Percentiles rank a stretch among this genome's conserved stretches.
These are phyloP conservation scores for Sungouiozyma intestinalis DNA, from an alignment of 805 yeast species.

Conservation along the genomic window DNA sequence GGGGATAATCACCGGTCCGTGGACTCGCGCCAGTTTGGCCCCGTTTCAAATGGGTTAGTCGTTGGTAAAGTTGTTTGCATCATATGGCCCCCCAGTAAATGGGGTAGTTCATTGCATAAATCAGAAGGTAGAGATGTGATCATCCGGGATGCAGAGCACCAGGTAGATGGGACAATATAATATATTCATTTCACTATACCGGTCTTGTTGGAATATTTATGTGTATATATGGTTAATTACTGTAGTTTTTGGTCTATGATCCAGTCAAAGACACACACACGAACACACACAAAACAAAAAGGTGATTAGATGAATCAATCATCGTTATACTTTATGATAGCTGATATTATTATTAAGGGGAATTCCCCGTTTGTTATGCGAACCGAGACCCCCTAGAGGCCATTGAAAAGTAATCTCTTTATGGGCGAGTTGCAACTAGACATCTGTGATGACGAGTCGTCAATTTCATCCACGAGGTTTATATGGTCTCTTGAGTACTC, in stretches of 20 bases:
- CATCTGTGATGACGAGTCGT: not conserved
- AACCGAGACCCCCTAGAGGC: not conserved
- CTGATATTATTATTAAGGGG: not conserved
- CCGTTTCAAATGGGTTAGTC: conserved; percentile 70
- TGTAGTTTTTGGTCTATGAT: not conserved
- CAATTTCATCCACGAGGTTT: conserved; percentile 10
- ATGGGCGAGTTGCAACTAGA: not conserved
- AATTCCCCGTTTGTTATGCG: not conserved
- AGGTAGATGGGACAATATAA: not conserved
- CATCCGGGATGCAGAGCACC: not conserved
- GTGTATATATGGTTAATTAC: not conserved
- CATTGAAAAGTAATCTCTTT: not conserved
- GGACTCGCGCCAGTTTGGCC: conserved; percentile 84
- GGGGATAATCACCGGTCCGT: conserved; percentile 82
- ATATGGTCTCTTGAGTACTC: conserved; percentile 12
- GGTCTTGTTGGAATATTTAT: not conserved
- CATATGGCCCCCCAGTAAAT: conserved; percentile 58
- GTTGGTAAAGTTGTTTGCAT: conserved; percentile 63
- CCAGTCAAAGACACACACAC: not conserved
- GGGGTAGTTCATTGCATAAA: conserved; percentile 30
- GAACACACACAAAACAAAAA: not conserved
- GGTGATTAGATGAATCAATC: not conserved
- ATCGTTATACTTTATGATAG: not conserved
- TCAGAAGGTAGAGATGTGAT: conserved; percentile 19
- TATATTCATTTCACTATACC: not conserved